Evolutionary conservation across 1,139 yeast species (phyloP).

Genomic region (Saccharomyces hybrid): DNA sequence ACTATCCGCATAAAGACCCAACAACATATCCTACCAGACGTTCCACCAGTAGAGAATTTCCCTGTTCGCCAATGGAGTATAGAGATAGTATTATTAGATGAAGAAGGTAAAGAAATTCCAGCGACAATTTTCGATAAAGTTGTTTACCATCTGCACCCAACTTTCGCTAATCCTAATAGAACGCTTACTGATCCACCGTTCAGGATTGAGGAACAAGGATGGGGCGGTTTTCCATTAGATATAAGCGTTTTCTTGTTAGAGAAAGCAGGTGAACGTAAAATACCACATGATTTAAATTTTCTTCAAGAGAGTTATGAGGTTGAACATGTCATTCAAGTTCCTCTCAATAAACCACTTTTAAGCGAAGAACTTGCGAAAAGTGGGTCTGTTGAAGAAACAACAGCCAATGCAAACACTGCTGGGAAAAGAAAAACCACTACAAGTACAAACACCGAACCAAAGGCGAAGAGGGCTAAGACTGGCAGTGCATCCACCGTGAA

Average conservation of each 20-base stretch:
- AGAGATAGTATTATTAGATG: slow-evolving; percentile 65
- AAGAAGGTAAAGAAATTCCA: slow-evolving; percentile 74
- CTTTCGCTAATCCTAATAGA: slow-evolving; percentile 84
- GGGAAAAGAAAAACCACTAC: slow-evolving; percentile 35
- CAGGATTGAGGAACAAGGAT: slow-evolving; percentile 85
- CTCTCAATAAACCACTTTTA: slow-evolving; percentile 68
- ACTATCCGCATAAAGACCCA: slow-evolving; percentile 83
- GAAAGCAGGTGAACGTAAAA: slow-evolving; percentile 78
- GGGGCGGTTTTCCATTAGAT: slow-evolving; percentile 96
- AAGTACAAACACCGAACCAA: slow-evolving; percentile 34
- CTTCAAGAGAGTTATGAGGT: slow-evolving; percentile 65
- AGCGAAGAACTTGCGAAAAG: slow-evolving; percentile 68
- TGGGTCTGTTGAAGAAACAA: slow-evolving; percentile 50
- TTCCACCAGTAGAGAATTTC: slow-evolving; percentile 81
- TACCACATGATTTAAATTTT: slow-evolving; percentile 86
- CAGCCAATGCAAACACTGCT: slow-evolving; percentile 14
- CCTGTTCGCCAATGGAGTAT: slow-evolving; percentile 97
- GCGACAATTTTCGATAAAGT: slow-evolving; percentile 89
- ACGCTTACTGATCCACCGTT: slow-evolving; percentile 78
- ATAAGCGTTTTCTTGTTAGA: slow-evolving; percentile 73
- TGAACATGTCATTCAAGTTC: slow-evolving; percentile 71
- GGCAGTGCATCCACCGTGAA: slow-evolving; percentile 40
- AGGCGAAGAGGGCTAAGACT: slow-evolving; percentile 58
- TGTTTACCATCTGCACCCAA: slow-evolving; percentile 89
- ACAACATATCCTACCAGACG: slow-evolving; percentile 76